A percentile compares a stretch with the other conserved stretches of the same genome.
Conservation (phyloP, 2,329 filamentous ascomycete genomes). For the Akanthomyces muscarius region DNA sequence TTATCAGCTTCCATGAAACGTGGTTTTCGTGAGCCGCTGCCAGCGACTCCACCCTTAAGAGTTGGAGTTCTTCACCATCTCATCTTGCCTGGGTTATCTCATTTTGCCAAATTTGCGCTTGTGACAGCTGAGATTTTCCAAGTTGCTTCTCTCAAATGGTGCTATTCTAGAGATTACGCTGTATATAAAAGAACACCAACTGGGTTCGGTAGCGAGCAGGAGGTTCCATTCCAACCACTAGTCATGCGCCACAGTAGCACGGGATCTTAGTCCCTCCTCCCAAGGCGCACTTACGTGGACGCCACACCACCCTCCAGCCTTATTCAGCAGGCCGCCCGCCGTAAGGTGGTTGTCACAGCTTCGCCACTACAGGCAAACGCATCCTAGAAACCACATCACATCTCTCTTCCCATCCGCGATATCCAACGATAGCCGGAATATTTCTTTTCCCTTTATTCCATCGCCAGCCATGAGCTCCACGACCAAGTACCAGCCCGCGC, state of each 20-base stretch:
- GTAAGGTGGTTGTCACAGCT: not conserved
- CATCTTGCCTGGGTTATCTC: too few species aligned
- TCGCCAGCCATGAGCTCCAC: slow-evolving; percentile 60
- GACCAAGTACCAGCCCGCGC: slow-evolving; percentile 77
- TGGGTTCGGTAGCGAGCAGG: too few species aligned
- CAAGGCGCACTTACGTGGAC: not conserved
- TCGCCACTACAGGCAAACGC: not conserved
- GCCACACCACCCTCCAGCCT: not conserved
- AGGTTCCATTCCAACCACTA: too few species aligned
- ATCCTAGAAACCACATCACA: not conserved
- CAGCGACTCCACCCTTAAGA: too few species aligned
- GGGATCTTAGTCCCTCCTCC: slow-evolving; percentile 4
- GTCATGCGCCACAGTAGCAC: slow-evolving; percentile 20
- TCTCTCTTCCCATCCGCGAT: not conserved
- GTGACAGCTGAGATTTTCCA: not conserved
- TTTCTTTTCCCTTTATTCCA: too few species aligned
- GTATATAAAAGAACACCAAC: too few species aligned
- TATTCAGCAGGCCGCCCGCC: slow-evolving; percentile 1
- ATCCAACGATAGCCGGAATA: not conserved
- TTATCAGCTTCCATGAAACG: too few species aligned
- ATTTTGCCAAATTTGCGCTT: not conserved
- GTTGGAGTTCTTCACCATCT: too few species aligned
- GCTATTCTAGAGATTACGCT: too few species aligned
- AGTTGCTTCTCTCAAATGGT: not conserved
- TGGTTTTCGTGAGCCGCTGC: too few species aligned